Evolutionary conservation across 306 rosid genomes (phyloP), one percentile per base, ranked within the genome.

Genomic region (Prunus dulcis): DNA sequence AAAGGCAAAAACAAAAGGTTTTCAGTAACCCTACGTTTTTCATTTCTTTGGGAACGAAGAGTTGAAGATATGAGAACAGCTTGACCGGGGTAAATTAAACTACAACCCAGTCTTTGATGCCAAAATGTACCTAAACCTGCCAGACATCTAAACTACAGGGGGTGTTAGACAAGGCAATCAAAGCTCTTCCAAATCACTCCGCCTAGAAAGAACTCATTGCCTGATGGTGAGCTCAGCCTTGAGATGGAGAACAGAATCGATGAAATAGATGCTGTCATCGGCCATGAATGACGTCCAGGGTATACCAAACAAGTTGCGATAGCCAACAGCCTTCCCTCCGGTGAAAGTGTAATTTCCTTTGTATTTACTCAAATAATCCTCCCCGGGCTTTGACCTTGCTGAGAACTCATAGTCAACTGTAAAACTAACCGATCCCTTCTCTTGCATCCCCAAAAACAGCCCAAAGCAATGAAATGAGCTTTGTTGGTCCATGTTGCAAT

Each of bases 401-500:
- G 86, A 71, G 65, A 83, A 86, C 66, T 86, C 89, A 64, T 78
- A 83, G 71, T 86, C 84, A 18, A 83, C 85, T 0, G 82, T 13
- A 73, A 83, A 75, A 47, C 57, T 69, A 12, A 68, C 79, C 0
- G 80, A 47, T 22, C 87, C 76, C 62, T 76, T 87, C 66, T 70
- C 88, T 61, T 79, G 85, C 83, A 83, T 83, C 61, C 85, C 85
- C 46, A 83, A 46, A 62, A 83, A 81, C 32, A 81, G 77, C 53
- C 87, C 89, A 71, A 86, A 86, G 74, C 80, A 75, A 32, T 71
- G 83, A 71, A 55, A 78, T 15, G 82, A 83, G 82, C 69, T 73
- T 50, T 81, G 86, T 41, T 83, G 87, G 78, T 83, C 90, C 78
- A 81, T 63, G 82, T 81, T 78, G 84, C 90, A 86, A 76, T 84